Evolutionary conservation across 2,329 filamentous ascomycete genomes (phyloP).

Genomic region (Pseudodiploospora longispora): DNA sequence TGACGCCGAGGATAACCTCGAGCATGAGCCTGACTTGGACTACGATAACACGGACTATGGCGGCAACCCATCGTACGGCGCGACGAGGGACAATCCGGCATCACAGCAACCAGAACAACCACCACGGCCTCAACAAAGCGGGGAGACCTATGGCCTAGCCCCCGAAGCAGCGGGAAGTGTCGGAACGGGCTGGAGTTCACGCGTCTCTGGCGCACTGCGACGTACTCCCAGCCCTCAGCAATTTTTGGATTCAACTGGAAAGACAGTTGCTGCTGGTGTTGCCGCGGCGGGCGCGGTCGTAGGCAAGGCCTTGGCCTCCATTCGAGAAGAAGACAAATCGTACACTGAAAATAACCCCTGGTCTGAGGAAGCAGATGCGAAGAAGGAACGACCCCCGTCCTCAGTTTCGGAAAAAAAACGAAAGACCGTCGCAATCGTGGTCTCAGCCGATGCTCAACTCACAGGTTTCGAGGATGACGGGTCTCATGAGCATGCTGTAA

Average conservation of each 20-base stretch:
- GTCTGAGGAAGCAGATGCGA: constrained; percentile 80
- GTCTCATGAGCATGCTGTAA: constrained; percentile 73
- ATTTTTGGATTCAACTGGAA: constrained; percentile 75
- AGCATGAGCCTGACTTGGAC: constrained; percentile 43
- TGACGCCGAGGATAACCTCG: constrained; percentile 62
- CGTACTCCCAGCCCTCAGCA: constrained; percentile 83
- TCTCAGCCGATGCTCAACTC: constrained; percentile 65
- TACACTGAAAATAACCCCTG: constrained; percentile 84
- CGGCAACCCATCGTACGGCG: constrained; percentile 43
- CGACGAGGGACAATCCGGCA: constrained; percentile 25
- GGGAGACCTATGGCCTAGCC: constrained; percentile 32
- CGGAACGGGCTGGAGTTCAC: constrained; percentile 55
- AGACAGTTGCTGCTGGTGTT: constrained; percentile 71
- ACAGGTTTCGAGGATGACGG: constrained; percentile 51
- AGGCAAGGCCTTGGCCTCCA: constrained; percentile 73
- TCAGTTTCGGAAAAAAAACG: constrained; percentile 40
- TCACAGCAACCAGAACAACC: constrained; percentile 29
- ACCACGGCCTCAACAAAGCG: constrained; percentile 14
- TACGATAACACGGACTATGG: constrained; percentile 43
- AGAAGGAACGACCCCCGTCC: constrained; percentile 37
- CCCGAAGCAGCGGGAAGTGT: constrained; percentile 5
- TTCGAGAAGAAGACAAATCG: constrained; percentile 75
- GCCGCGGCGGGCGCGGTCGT: constrained; percentile 76
- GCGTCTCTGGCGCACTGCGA: constrained; percentile 73
- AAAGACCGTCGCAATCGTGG: constrained; percentile 79